These are phyloP conservation scores for Pichia nanzhaoensis DNA, from an alignment of 805 yeast species.

Conservation along the genomic window DNA sequence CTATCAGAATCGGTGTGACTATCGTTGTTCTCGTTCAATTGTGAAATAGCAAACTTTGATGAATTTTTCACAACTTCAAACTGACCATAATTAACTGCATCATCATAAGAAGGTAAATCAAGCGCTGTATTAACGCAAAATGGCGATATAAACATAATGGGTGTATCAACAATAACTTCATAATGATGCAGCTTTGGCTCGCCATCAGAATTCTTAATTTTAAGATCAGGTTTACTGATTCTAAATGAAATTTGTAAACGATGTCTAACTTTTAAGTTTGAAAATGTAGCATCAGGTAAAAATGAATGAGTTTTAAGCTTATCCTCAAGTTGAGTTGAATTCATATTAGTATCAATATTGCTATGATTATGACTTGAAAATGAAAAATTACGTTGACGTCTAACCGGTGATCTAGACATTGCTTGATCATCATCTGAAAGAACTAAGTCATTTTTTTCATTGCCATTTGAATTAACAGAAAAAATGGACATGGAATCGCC, in stretches of 20 bases:
- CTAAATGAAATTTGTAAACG: conserved; percentile 65
- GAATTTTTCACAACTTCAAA: conserved; percentile 13
- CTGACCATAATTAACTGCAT: conserved; percentile 22
- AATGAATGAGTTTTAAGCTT: conserved; percentile 24
- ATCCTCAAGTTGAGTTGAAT: not conserved
- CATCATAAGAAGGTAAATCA: conserved; percentile 36
- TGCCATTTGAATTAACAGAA: conserved; percentile 22
- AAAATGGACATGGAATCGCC: conserved; percentile 22
- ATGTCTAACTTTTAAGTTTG: conserved; percentile 58
- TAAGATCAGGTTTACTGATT: conserved; percentile 54
- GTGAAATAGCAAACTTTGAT: conserved; percentile 10
- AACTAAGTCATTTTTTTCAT: conserved; percentile 18
- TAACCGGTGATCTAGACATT: conserved; percentile 2
- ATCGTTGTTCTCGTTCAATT: conserved; percentile 3
- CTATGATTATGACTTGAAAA: conserved; percentile 7
- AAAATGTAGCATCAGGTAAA: conserved; percentile 58
- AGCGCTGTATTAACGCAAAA: conserved; percentile 28
- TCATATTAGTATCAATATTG: conserved; percentile 1
- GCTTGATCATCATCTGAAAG: conserved; percentile 2
- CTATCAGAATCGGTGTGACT: not conserved
- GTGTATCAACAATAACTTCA: conserved; percentile 77
- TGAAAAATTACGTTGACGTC: conserved; percentile 15
- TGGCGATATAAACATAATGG: conserved; percentile 49
- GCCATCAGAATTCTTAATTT: conserved; percentile 24
- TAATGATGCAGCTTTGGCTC: conserved; percentile 57